Base-by-base conservation (phyloP, 345 rosid genomes). In the Rubroshorea leprosula region DNA sequence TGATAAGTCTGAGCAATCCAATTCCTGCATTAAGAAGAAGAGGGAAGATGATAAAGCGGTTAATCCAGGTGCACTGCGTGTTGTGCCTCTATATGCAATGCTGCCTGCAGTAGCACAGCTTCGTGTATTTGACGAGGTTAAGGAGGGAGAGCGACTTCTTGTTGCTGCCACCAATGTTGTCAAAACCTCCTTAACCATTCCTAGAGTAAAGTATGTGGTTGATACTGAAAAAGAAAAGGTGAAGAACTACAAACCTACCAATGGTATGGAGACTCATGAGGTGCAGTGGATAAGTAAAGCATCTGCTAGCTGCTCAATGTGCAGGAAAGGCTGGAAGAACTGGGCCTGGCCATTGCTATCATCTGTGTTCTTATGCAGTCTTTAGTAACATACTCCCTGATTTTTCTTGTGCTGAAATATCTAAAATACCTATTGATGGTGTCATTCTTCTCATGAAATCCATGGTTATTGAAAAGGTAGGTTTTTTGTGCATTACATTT, bases 301-400 rank as follows among this genome's bases (percentile, higher is more conserved):
- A 60, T 91, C 96, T n/a, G n/a, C n/a, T n/a, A 6, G 92, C 96
- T 55, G 83, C 83, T 67, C 98, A 91, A 69, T 85, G 98, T 54
- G 92, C 95, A 47, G 96, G 98, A 76, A 76, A 96, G 77, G 88
- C 98, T 68, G 98, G 98, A 61, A 80, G 98, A 83, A 91, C 96
- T 27, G 92, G 84, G 54, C 96, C 96, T 67, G 96, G 96, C 41
- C 95, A 91, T 72, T 91, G 93, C 62, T 91, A 91, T 64, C 85
- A 92, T 61, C 84, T 91, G 49, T 92, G 86, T 62, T 84, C 98
- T 12, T 75, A 93, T 68, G 83, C 97, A 3, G 94, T 79, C 61
- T 89, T 83, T 64, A 68, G 63, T 60, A 85, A 86, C 72, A 80
- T 79, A 58, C 66, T 89, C 66, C 86, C 78, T 18, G 86, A 84